A percentile compares a stretch with the other conserved stretches of the same genome.
Evolutionary conservation across 1,284 basidiomycete genomes (phyloP).

Genomic region (Leccinum angustisporum): DNA sequence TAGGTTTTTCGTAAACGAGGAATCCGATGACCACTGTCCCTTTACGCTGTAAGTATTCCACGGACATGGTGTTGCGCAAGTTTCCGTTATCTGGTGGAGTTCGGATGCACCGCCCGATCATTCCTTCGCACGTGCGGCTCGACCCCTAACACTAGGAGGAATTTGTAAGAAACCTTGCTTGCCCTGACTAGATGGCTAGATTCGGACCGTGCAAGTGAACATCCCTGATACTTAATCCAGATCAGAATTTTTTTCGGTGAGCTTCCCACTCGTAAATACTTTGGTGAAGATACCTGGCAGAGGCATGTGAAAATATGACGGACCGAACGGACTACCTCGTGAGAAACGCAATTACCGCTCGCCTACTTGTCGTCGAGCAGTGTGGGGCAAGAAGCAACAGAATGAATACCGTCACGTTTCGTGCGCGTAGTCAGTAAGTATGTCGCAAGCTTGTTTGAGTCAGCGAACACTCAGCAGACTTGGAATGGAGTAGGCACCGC

Average conservation of each 20-base stretch:
- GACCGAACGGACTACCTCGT: not conserved
- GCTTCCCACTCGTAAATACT: not conserved
- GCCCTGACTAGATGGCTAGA: constrained; percentile 4
- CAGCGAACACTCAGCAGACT: not conserved
- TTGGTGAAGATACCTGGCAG: not conserved
- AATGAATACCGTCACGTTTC: not conserved
- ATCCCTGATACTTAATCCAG: not conserved
- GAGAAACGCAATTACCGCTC: not conserved
- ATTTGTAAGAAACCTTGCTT: constrained; percentile 7
- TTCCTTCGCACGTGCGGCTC: not conserved
- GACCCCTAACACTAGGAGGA: constrained; percentile 1
- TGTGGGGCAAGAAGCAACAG: not conserved
- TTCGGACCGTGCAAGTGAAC: not conserved
- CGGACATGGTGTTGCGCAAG: not conserved
- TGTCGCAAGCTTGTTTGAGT: not conserved
- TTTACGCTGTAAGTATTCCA: not conserved
- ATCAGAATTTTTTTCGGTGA: not conserved
- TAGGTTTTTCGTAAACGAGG: not conserved
- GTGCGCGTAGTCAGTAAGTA: not conserved
- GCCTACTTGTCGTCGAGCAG: not conserved
- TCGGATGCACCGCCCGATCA: not conserved
- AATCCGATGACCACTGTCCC: no score
- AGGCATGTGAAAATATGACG: constrained; percentile 1
- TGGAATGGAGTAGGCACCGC: not conserved
- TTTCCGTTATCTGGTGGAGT: not conserved